Conservation (phyloP, 352 stramenopile genomes). For the Pseudoperonospora humuli region DNA sequence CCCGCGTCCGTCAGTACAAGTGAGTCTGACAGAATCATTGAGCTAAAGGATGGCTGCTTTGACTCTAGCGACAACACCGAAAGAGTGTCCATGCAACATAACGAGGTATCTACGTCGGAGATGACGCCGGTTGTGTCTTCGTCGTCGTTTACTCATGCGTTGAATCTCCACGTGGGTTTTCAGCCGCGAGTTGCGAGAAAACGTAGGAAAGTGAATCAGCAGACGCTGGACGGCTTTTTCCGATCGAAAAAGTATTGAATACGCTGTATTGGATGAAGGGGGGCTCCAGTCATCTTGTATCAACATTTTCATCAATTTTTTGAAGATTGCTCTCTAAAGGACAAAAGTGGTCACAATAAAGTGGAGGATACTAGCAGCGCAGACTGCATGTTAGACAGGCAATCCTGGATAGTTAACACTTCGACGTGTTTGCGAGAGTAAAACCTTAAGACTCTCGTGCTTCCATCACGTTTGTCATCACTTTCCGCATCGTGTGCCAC, state of each 20-base stretch:
- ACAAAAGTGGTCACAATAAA: no score
- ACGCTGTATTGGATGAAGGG: no score
- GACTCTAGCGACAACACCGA: constrained; percentile 30
- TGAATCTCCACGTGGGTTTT: constrained; percentile 8
- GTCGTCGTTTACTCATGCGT: constrained; percentile 5
- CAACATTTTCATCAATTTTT: no score
- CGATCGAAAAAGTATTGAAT: constrained; percentile 11
- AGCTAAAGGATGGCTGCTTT: constrained; percentile 33
- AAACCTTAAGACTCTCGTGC: no score
- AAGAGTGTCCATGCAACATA: constrained; percentile 12
- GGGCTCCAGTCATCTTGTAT: no score
- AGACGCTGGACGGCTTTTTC: constrained; percentile 47
- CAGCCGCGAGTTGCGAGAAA: constrained; percentile 37
- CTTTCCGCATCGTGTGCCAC: no score
- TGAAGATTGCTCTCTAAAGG: no score
- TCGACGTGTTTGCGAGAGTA: no score
- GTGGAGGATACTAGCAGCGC: no score
- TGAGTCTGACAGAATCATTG: constrained; percentile 23
- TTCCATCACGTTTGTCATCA: no score
- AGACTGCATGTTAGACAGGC: no score
- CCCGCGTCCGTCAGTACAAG: constrained; percentile 1
- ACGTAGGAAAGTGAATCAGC: constrained; percentile 40
- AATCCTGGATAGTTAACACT: no score
- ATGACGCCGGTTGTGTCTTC: constrained; percentile 8
- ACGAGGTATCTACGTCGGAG: constrained; percentile 3